Evolutionary conservation across 2,329 filamentous ascomycete genomes (phyloP).

Genomic region (Clonostachys rosea): DNA sequence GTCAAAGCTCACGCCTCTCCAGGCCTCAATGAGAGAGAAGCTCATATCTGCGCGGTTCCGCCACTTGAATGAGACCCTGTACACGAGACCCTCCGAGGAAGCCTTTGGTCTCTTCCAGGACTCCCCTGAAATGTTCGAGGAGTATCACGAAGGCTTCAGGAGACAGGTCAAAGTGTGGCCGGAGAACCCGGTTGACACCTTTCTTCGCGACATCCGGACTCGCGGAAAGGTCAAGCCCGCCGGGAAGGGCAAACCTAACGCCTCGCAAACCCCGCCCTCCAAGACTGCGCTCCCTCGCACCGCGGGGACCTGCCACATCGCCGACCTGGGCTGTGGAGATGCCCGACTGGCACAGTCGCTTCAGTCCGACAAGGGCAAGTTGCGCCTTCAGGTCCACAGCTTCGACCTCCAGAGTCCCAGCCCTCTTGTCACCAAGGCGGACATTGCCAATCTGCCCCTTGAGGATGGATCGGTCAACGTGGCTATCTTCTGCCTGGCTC

Average conservation of each 20-base stretch:
- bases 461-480: slow-evolving; percentile 74
- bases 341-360: slow-evolving; percentile 73
- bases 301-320: slow-evolving; percentile 69
- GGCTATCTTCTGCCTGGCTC: slow-evolving; percentile 88
- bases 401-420: slow-evolving; percentile 82
- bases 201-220: slow-evolving; percentile 65
- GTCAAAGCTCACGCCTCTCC: slow-evolving; percentile 80
- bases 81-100: slow-evolving; percentile 82
- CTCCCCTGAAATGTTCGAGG: slow-evolving; percentile 88
- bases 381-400: slow-evolving; percentile 72
- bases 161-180: slow-evolving; percentile 96
- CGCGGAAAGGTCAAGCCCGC: slow-evolving; percentile 53
- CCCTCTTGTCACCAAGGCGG: slow-evolving; percentile 76
- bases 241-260: neutral
- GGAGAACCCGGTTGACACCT: slow-evolving; percentile 89
- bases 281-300: slow-evolving; percentile 63
- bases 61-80: slow-evolving; percentile 93
- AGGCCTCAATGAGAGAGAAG: slow-evolving; percentile 92
- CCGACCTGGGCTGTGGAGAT: slow-evolving; percentile 91
- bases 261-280: slow-evolving; percentile 5
- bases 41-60: slow-evolving; percentile 93
- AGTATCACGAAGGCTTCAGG: slow-evolving; percentile 95
- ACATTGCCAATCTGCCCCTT: slow-evolving; percentile 81
- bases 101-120: slow-evolving; percentile 79
- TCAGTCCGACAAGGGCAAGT: slow-evolving; percentile 54